Conservation (phyloP, 2,329 filamentous ascomycete species). For the Thermothelomyces thermophilus region DNA sequence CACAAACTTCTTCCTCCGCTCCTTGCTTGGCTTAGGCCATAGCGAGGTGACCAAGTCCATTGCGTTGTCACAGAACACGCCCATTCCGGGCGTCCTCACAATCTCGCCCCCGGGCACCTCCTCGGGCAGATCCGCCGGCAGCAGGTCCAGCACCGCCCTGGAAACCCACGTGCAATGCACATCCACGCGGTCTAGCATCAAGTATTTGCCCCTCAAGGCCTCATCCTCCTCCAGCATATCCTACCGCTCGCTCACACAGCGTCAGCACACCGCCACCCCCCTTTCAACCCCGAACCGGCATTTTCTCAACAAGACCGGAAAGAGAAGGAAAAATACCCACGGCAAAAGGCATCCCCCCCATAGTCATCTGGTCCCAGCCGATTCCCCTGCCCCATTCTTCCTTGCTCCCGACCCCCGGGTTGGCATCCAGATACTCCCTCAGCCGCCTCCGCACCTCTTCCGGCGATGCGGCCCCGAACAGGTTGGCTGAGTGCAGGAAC, state of each 20-base stretch:
- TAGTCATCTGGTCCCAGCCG: constrained; percentile 63
- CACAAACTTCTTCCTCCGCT: constrained; percentile 49
- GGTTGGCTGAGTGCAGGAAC: constrained; percentile 57
- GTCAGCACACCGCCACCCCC: not conserved
- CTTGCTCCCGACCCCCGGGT: constrained; percentile 46
- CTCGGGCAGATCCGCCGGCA: constrained; percentile 40
- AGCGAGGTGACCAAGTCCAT: constrained; percentile 54
- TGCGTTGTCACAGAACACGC: constrained; percentile 68
- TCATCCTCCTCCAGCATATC: constrained; percentile 49
- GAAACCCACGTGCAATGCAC: constrained; percentile 67
- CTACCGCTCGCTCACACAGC: constrained; percentile 27
- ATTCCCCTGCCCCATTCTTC: constrained; percentile 59
- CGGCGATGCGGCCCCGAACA: constrained; percentile 53
- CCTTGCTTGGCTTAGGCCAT: constrained; percentile 50
- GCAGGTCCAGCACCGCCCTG: constrained; percentile 52
- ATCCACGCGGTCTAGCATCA: constrained; percentile 65
- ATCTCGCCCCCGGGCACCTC: constrained; percentile 59
- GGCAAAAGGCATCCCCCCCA: constrained; percentile 60
- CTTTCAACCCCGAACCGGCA: not conserved
- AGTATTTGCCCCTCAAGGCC: constrained; percentile 48
- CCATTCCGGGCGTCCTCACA: constrained; percentile 52
- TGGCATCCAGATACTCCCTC: constrained; percentile 41
- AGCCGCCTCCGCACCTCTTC: constrained; percentile 49
- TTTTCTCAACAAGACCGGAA: not conserved
- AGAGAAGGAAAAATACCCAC: constrained; percentile 34